Base-by-base conservation (phyloP, 2,329 filamentous ascomycete genomes). In the Apiospora hydei region DNA sequence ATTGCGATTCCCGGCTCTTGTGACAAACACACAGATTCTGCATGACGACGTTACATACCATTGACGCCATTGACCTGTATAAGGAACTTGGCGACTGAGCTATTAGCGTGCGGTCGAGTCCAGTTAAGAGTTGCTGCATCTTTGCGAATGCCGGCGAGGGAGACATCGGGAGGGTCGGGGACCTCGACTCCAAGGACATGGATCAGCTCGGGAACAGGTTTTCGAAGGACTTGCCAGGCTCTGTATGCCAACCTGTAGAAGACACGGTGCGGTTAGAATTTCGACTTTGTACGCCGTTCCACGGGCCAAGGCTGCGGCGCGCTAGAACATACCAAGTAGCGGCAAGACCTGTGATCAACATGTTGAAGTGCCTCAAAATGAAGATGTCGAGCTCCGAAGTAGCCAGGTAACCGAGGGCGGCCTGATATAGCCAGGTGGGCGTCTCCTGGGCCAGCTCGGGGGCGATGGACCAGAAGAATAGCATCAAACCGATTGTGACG, bases 1-100 rank as follows among this genome's bases (percentile, higher is more conserved):
- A 72, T 71, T 69, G 21, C 41, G 34, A 16, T 51, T 24, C 57
- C 34, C 34, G n/a, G 34, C 57, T 41, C 67, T 53, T 26, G 18
- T 26, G 24, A 1, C n/a, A 18, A 38, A 53, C 16, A 18, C 24
- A 30, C 13, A 41, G 30, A 26, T 30, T 68, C 14, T 47, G 41
- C 66, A 44, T 18, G 4, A 16, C 16, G 8, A 26, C 18, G 41
- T 10, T 34, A 68, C 90, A 82, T 83, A 96, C 94, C 94, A 84
- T 94, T 94, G 61, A 96, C 92, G 57, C 96, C 96, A 82, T 99
- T 98, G 75, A 99, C 92, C 81, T 97, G 94, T 70, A 99, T 94
- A 66, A 96, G 88, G 80, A 97, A 96, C 83, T 95, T 97, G 70
- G 94, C 89, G 70, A 97, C 93, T 3, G 93, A 88, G 51, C 89